Evolutionary conservation across 768 basidiomycete species (phyloP).

Genomic region (Lepiota brunneoincarnata): DNA sequence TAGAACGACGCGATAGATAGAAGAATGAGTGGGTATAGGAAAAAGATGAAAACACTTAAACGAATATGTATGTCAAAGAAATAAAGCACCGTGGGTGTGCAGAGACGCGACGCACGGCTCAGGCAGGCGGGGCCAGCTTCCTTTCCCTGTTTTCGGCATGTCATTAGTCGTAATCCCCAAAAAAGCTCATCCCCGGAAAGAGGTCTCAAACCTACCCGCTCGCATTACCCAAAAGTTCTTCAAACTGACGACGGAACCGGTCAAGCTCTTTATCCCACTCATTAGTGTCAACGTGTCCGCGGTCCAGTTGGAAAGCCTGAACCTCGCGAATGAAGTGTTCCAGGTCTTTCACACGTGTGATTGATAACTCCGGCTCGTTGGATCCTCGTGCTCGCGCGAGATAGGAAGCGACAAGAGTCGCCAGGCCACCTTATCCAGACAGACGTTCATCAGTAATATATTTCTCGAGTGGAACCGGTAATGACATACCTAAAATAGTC

Average conservation of each 20-base stretch:
- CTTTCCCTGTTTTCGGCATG: background rate
- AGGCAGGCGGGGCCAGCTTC: constrained; percentile 6
- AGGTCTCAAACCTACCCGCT: constrained; percentile 16
- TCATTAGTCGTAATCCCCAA: too few relatives aligned
- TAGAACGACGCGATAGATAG: too few relatives aligned
- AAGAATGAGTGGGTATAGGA: background rate
- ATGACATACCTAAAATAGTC: constrained; percentile 32
- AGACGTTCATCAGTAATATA: background rate
- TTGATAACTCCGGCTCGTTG: constrained; percentile 67
- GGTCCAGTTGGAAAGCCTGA: constrained; percentile 55
- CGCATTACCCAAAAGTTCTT: constrained; percentile 28
- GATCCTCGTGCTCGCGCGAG: constrained; percentile 69
- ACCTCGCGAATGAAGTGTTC: constrained; percentile 67
- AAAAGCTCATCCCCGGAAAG: too few relatives aligned
- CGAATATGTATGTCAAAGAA: background rate
- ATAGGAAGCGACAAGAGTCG: constrained; percentile 70
- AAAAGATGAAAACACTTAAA: background rate
- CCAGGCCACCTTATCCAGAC: constrained; percentile 48
- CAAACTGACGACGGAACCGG: constrained; percentile 21
- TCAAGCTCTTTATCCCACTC: constrained; percentile 31
- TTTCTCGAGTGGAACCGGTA: background rate
- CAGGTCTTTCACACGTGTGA: constrained; percentile 53
- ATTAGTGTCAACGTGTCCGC: constrained; percentile 38
- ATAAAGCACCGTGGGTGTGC: background rate
- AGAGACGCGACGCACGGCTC: background rate